A percentile compares a stretch with the other conserved stretches of the same genome.
Evolutionary conservation across 108 stramenopile genomes (phyloP).

Genomic region (Cylindrotheca closterium): DNA sequence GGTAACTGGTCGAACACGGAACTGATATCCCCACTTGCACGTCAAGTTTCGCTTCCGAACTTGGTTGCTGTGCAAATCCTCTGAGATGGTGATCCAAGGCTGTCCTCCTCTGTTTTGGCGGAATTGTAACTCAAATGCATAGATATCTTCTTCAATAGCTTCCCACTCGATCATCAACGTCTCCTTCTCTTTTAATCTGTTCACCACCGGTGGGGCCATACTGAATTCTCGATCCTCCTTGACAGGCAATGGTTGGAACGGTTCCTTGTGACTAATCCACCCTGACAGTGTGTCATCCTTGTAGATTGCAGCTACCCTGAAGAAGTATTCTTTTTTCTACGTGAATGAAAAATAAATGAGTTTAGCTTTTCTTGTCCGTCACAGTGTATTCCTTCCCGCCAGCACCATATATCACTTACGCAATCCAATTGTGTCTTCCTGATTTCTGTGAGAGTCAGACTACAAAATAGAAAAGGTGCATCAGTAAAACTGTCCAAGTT

Average conservation of each 20-base stretch:
- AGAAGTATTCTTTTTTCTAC: slow-evolving; percentile 48
- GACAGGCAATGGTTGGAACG: slow-evolving; percentile 31
- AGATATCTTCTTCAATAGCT: slow-evolving; percentile 24
- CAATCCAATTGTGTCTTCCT: neutral
- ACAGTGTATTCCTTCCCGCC: too few relatives aligned
- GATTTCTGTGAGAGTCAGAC: neutral
- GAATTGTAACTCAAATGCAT: slow-evolving; percentile 67
- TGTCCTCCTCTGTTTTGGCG: slow-evolving; percentile 54
- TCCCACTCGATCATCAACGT: slow-evolving; percentile 45
- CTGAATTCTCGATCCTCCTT: slow-evolving; percentile 27
- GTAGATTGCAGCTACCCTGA: slow-evolving; percentile 60
- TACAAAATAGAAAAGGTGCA: too few relatives aligned
- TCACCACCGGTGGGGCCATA: slow-evolving; percentile 9
- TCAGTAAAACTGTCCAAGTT: too few relatives aligned
- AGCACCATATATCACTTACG: too few relatives aligned
- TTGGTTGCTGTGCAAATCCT: slow-evolving; percentile 42
- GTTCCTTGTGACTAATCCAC: slow-evolving; percentile 39
- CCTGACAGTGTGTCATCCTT: slow-evolving; percentile 12
- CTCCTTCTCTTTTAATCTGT: slow-evolving; percentile 2
- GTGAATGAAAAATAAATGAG: too few relatives aligned
- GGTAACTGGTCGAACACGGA: slow-evolving; percentile 57
- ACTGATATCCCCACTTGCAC: slow-evolving; percentile 48
- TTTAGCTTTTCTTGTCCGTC: too few relatives aligned
- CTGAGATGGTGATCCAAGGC: slow-evolving; percentile 59
- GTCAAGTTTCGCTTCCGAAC: slow-evolving; percentile 65